Evolutionary conservation across 2,329 filamentous ascomycete genomes (phyloP).

Genomic region (Ophidiomyces ophidiicola): DNA sequence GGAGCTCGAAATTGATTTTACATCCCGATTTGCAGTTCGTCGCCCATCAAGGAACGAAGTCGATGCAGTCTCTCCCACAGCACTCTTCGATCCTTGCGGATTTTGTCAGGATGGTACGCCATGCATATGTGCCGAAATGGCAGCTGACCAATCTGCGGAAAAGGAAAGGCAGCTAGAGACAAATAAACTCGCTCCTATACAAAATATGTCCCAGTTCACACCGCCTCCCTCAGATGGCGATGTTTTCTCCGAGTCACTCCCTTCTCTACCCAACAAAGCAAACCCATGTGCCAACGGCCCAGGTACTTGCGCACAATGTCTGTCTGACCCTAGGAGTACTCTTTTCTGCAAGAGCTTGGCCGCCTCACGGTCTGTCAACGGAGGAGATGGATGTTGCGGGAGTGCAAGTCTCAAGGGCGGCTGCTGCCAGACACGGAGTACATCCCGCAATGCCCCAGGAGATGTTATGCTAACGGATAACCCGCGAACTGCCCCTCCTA

Average conservation of each 20-base stretch:
- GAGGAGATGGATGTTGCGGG: slow-evolving; percentile 37
- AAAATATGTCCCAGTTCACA: slow-evolving; percentile 39
- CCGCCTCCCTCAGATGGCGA: slow-evolving; percentile 46
- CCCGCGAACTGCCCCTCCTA: slow-evolving; percentile 27
- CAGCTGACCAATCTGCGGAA: slow-evolving; percentile 32
- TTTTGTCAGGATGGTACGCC: slow-evolving; percentile 75
- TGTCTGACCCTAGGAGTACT: slow-evolving; percentile 63
- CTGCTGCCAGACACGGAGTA: slow-evolving; percentile 44
- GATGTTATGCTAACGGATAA: slow-evolving; percentile 14
- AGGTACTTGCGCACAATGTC: slow-evolving; percentile 67
- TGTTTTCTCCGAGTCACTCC: slow-evolving; percentile 40
- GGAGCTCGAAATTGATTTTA: slow-evolving; percentile 62
- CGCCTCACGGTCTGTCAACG: slow-evolving; percentile 40
- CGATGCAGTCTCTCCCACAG: slow-evolving; percentile 25
- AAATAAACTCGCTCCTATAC: slow-evolving; percentile 34
- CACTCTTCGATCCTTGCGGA: slow-evolving; percentile 59
- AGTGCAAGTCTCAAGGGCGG: slow-evolving; percentile 48
- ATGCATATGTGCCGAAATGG: slow-evolving; percentile 65
- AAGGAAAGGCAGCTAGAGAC: slow-evolving; percentile 35
- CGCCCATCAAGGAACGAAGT: slow-evolving; percentile 21
- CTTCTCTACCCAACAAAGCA: slow-evolving; percentile 24
- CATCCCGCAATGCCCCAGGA: slow-evolving; percentile 19
- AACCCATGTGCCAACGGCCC: slow-evolving; percentile 53
- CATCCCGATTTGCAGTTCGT: slow-evolving; percentile 48
- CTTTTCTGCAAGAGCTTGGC: slow-evolving; percentile 74